Conservation (phyloP, 768 basidiomycete species). For the Tulasnella sp. region DNA sequence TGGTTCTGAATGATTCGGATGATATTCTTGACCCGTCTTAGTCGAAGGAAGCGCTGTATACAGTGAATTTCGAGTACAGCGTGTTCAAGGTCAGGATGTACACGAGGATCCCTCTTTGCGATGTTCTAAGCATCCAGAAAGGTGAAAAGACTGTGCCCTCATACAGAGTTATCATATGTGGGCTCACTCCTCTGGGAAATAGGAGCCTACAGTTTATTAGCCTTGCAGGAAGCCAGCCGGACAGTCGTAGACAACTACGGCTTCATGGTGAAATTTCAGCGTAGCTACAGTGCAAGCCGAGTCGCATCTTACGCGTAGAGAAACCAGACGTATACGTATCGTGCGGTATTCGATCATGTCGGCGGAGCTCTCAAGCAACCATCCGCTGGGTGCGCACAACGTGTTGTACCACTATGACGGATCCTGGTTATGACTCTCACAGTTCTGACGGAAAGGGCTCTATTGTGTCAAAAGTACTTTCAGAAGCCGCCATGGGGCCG, state of each 20-base stretch:
- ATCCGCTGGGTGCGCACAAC: neutral
- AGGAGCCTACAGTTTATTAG: conserved; percentile 96
- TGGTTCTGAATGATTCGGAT: neutral
- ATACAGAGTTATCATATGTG: neutral
- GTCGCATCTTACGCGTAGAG: conserved; percentile 83
- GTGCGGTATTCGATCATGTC: conserved; percentile 29
- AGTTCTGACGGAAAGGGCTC: conserved; percentile 28
- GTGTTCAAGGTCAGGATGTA: conserved; percentile 90
- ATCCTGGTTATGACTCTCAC: conserved; percentile 4
- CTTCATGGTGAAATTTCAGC: conserved; percentile 77
- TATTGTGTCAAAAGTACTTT: conserved; percentile 34
- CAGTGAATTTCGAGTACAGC: conserved; percentile 93
- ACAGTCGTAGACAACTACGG: conserved; percentile 89
- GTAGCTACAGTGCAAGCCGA: conserved; percentile 70
- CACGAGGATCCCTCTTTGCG: conserved; percentile 84
- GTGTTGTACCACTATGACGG: neutral
- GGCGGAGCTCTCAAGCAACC: conserved; percentile 22
- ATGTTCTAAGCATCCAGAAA: conserved; percentile 75
- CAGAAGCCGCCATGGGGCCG: conserved; percentile 24
- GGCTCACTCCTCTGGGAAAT: conserved; percentile 18
- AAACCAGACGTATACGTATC: conserved; percentile 51
- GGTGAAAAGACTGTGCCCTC: conserved; percentile 51
- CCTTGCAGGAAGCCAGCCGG: conserved; percentile 88
- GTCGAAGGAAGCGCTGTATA: conserved; percentile 64
- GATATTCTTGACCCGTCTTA: conserved; percentile 32